These are phyloP conservation scores for Mucor saturninus DNA, from an alignment of 371 early-diverging fungal species.

Conservation along the genomic window DNA sequence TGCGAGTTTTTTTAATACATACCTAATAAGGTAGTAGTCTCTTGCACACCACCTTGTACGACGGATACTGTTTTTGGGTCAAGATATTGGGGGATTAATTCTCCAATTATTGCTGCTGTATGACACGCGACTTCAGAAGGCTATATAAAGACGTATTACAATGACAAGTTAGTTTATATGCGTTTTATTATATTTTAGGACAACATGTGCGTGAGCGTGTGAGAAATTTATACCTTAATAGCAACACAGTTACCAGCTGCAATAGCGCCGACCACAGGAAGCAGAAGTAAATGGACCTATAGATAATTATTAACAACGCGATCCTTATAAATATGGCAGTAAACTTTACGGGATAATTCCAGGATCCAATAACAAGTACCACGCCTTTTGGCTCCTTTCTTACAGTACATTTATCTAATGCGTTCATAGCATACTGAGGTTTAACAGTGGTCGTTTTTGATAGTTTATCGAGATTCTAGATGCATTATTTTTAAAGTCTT, in stretches of 20 bases:
- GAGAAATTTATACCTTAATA: conserved; percentile 60
- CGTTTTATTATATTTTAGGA: neutral
- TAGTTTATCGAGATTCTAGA: conserved; percentile 41
- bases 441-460: conserved; percentile 32
- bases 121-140: conserved; percentile 86
- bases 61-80: conserved; percentile 68
- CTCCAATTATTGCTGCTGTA: conserved; percentile 63
- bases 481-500: neutral
- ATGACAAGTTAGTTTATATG: neutral
- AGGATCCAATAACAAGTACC: conserved; percentile 75
- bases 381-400: conserved; percentile 78
- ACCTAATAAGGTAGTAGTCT: conserved; percentile 74
- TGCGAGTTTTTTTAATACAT: conserved; percentile 4
- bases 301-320: too few relatives aligned
- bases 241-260: conserved; percentile 91
- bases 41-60: conserved; percentile 77
- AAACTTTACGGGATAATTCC: conserved; percentile 82
- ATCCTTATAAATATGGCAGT: neutral
- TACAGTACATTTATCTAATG: conserved; percentile 48
- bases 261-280: conserved; percentile 86
- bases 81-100: conserved; percentile 74
- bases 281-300: conserved; percentile 63
- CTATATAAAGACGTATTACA: conserved; percentile 24
- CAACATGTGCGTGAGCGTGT: neutral
- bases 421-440: conserved; percentile 43